These are phyloP conservation scores for Penicillium sp. DNA, from an alignment of 2,329 filamentous ascomycete species.

Conservation along the genomic window DNA sequence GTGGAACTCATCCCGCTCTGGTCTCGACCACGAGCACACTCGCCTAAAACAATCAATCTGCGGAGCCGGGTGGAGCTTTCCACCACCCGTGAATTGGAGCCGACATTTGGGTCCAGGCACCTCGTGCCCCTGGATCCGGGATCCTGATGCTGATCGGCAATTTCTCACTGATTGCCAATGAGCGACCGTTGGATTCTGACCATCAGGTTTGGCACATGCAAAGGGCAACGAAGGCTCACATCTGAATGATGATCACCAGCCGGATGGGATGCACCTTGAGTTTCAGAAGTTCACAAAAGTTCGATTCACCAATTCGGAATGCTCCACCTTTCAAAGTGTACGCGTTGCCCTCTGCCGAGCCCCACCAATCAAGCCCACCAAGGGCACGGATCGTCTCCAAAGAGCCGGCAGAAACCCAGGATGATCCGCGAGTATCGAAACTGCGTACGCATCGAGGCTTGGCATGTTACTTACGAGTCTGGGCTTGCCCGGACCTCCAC, in stretches of 20 bases:
- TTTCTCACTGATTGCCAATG: neutral
- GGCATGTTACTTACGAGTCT: slow-evolving; percentile 1
- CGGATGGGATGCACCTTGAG: neutral
- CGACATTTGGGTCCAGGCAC: neutral
- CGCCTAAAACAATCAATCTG: slow-evolving; percentile 14
- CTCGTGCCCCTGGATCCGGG: slow-evolving; percentile 3
- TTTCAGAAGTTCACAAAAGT: too few relatives aligned
- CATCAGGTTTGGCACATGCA: neutral
- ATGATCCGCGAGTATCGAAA: slow-evolving; percentile 9
- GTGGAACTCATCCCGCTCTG: slow-evolving; percentile 8
- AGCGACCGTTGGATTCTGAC: neutral
- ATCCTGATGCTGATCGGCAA: neutral
- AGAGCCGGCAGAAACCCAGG: slow-evolving; percentile 12
- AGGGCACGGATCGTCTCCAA: slow-evolving; percentile 21
- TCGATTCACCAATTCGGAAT: neutral
- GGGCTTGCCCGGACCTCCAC: slow-evolving; percentile 1
- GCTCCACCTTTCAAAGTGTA: slow-evolving; percentile 15
- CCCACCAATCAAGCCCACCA: slow-evolving; percentile 20
- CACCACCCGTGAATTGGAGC: neutral
- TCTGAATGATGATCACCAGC: neutral
- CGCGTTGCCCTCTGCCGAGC: slow-evolving; percentile 19
- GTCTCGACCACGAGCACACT: slow-evolving; percentile 15
- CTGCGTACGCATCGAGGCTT: slow-evolving; percentile 9
- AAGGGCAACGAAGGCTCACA: neutral
- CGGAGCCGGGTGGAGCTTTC: slow-evolving; percentile 6